Percentiles rank a stretch among this genome's conserved stretches.
Evolutionary conservation across 2,329 filamentous ascomycete genomes (phyloP).

Genomic region (Sporothrix brunneoviolacea): DNA sequence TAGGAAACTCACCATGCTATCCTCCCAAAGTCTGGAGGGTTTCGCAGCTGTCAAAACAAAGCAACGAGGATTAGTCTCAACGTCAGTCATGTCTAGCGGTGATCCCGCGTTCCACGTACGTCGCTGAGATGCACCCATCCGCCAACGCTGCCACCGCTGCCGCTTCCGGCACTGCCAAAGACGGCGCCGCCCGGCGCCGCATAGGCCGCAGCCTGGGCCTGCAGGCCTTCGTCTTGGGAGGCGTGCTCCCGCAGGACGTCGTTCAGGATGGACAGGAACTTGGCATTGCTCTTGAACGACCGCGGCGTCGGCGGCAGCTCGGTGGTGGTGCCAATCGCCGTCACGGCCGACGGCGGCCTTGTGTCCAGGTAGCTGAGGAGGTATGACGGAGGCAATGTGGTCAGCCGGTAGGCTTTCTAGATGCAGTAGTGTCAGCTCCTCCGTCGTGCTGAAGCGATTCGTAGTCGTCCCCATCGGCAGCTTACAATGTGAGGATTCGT

Average conservation of each 20-base stretch:
- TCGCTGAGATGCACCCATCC: conserved; percentile 62
- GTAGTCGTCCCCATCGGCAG: not conserved
- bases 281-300: conserved; percentile 52
- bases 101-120: conserved; percentile 20
- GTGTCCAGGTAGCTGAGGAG: conserved; percentile 55
- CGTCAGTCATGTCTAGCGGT: no score
- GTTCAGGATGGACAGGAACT: conserved; percentile 41
- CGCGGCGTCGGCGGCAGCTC: conserved; percentile 53
- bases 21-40: conserved; percentile 59
- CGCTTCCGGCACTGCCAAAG: conserved; percentile 44
- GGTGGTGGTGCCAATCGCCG: conserved; percentile 55
- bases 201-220: conserved; percentile 49
- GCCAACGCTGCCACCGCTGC: conserved; percentile 46
- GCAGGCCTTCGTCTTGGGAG: conserved; percentile 23
- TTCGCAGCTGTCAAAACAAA: conserved; percentile 44
- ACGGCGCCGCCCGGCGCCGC: conserved; percentile 50
- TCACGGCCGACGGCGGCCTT: conserved; percentile 43
- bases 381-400: conserved; percentile 38
- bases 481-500: conserved; percentile 48
- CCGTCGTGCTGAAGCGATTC: not conserved
- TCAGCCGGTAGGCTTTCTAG: conserved; percentile 53
- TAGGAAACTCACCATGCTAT: no score
- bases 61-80: no score
- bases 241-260: conserved; percentile 28
- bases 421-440: not conserved